Evolutionary conservation across 768 basidiomycete genomes (phyloP).

Genomic region (Macrolepiota albuminosa): DNA sequence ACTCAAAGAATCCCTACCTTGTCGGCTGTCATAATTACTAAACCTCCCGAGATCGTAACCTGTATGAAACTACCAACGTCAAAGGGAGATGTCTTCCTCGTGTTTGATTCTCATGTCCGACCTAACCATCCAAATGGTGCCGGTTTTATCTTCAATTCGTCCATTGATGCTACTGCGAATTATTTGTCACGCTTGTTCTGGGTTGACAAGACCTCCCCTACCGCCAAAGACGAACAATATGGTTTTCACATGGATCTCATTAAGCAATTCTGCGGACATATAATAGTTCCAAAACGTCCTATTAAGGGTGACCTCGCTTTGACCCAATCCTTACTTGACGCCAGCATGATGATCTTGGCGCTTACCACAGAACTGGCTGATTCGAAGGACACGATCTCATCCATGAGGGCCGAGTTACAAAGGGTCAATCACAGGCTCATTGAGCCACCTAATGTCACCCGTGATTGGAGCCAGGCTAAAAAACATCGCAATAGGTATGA

Average conservation of each 20-base stretch:
- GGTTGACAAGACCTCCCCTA: slow-evolving; percentile 31
- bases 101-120: slow-evolving; percentile 69
- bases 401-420: slow-evolving; percentile 5
- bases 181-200: slow-evolving; percentile 45
- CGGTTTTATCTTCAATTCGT: slow-evolving; percentile 50
- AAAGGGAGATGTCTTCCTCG: slow-evolving; percentile 38
- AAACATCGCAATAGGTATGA: slow-evolving; percentile 4
- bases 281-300: slow-evolving; percentile 35
- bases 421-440: neutral
- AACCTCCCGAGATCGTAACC: slow-evolving; percentile 65
- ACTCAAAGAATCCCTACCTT: slow-evolving; percentile 22
- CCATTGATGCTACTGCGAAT: slow-evolving; percentile 35
- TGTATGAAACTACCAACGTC: slow-evolving; percentile 37
- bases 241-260: slow-evolving; percentile 63
- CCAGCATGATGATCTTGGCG: slow-evolving; percentile 44
- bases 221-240: slow-evolving; percentile 21
- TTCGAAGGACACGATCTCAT: slow-evolving; percentile 20
- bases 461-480: neutral
- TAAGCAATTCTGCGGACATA: slow-evolving; percentile 53
- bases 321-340: slow-evolving; percentile 38
- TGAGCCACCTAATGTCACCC: neutral
- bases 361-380: slow-evolving; percentile 36
- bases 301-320: slow-evolving; percentile 14
- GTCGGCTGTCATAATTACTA: slow-evolving; percentile 53
- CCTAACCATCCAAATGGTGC: slow-evolving; percentile 55